Conservation (phyloP, 306 rosid genomes). For the Comarum palustre region DNA sequence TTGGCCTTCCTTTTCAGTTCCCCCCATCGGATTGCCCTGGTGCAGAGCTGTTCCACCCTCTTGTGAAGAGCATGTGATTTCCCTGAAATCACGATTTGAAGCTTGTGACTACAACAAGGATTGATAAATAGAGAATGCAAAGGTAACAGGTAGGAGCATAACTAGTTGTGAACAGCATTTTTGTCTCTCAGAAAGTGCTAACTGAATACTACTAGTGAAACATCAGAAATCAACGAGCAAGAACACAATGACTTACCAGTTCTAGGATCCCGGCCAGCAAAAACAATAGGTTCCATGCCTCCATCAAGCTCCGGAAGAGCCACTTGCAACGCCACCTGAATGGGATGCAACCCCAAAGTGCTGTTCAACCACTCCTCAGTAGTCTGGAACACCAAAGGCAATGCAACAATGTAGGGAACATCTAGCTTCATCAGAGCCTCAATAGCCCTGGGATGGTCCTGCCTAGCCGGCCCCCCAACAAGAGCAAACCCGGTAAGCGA, state of each 20-base stretch:
- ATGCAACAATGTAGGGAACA: conserved; percentile 93
- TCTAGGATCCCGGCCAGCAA: conserved; percentile 92
- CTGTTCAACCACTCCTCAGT: conserved; percentile 98
- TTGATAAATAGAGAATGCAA: neutral
- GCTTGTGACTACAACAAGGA: neutral
- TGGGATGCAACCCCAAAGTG: conserved; percentile 92
- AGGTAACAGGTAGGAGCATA: neutral
- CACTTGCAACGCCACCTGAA: conserved; percentile 97
- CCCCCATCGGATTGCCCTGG: conserved; percentile 59
- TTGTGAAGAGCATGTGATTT: conserved; percentile 69
- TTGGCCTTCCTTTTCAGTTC: conserved; percentile 52
- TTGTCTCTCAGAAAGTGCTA: neutral
- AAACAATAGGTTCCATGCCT: conserved; percentile 98
- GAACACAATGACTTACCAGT: conserved; percentile 47
- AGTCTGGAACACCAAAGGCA: conserved; percentile 94
- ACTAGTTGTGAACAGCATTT: neutral
- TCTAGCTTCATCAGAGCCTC: conserved; percentile 85
- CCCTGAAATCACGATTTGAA: conserved; percentile 35
- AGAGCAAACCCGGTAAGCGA: conserved; percentile 96
- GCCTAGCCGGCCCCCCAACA: conserved; percentile 99
- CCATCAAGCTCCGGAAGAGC: conserved; percentile 99
- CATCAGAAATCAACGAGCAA: neutral
- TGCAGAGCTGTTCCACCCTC: conserved; percentile 60
- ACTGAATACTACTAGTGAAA: neutral
- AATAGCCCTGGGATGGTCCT: conserved; percentile 91